Evolutionary conservation across 495 filamentous ascomycete species (phyloP), one percentile per base, ranked within the genome.

Genomic region (Chaetomidium leptoderma): DNA sequence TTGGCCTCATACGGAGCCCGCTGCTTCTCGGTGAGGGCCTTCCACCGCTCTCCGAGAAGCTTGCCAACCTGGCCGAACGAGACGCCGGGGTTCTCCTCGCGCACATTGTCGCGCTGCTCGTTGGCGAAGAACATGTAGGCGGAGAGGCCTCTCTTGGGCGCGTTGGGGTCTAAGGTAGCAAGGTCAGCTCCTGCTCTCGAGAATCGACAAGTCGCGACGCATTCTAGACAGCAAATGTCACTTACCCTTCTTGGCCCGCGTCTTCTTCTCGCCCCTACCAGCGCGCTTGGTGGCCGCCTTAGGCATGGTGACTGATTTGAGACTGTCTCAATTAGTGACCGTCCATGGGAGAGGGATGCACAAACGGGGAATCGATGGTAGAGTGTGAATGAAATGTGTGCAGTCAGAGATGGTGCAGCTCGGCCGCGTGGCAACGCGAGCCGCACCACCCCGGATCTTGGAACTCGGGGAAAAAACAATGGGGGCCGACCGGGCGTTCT

Each of bases 71-170:
- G 91, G 64, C 93, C 93, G 75, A 99, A 99, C 56, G 85, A 85
- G 77, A 99, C 96, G 57, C 92, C 92, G 6, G 95, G 92, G 81
- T 99, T 97, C 76, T 99, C 93, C 70, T 95, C 89, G 68, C 92
- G 89, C 64, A 99, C 93, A 73, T 93, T 95, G 65, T 97, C 93
- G 64, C 93, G 91, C 74, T 96, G 88, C 72, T 97, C 95, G 67
- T 97, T 97, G 82, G 93, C 93, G 72, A 99, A 99, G 85, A 97
- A 99, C 93, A 99, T 99, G 84, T 99, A 99, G 50, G 95, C 93
- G 21, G 93, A 99, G 47, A 99, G 89, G 77, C 91, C 95, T 76
- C 93, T 89, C 89, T 97, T 99, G 70, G 93, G 93, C 46, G 92
- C 92, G 73, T 97, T 97, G 76, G 93, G 93, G 74, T 98, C 93